phyloP scores from a whole-genome alignment of 148 eudicot genomes.

The Talinum fruticosum region DNA sequence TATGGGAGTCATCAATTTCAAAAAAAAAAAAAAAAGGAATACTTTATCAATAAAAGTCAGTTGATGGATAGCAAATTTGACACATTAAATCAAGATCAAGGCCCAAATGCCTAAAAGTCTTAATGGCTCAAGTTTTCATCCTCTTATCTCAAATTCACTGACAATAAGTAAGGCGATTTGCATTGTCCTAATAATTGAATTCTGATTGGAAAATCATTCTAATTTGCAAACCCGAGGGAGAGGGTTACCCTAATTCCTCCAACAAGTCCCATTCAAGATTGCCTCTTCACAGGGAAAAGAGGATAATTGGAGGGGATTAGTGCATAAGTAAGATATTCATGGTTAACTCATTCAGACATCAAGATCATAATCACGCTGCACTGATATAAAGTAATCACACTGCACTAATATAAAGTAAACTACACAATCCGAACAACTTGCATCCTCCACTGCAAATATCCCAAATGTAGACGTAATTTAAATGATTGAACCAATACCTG shows the following conservation, averaged over 20 bases:
- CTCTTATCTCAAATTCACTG: background rate
- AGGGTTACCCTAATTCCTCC: background rate
- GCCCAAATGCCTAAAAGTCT: background rate
- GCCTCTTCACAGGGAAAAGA: background rate
- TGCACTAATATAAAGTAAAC: background rate
- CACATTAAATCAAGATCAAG: background rate
- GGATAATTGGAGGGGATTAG: background rate
- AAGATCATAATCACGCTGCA: background rate
- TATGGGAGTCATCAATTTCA: background rate
- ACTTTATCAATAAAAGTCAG: background rate
- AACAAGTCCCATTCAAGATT: background rate
- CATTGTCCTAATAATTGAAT: background rate
- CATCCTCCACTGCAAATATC: background rate
- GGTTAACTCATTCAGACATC: background rate
- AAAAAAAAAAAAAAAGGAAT: too few species aligned
- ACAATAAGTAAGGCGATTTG: background rate
- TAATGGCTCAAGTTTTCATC: background rate
- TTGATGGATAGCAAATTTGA: background rate
- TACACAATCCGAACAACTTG: background rate
- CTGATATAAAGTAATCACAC: too few species aligned
- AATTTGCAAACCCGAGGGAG: background rate
- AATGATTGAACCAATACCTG: slow-evolving; percentile 40
- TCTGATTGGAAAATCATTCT: background rate
- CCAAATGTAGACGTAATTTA: background rate
- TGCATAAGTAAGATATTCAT: background rate